Conservation (phyloP, 768 basidiomycete species). For the Tephrocybe sp. region DNA sequence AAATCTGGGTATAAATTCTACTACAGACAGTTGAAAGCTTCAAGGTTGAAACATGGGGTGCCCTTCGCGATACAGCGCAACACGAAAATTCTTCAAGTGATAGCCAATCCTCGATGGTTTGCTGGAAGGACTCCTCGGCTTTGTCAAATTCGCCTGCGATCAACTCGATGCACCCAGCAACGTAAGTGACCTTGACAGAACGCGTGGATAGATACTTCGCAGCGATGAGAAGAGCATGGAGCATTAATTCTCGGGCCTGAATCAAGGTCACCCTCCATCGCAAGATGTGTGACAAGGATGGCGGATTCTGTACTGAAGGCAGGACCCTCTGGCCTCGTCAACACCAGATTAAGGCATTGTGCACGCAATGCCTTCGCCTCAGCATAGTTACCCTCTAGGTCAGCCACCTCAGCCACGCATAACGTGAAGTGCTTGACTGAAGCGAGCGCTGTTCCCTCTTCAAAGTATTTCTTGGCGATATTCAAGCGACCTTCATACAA, state of each 20-base stretch:
- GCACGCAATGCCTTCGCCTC: not conserved
- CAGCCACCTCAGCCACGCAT: slow-evolving; percentile 1
- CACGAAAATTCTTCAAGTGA: not conserved
- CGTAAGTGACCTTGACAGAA: not conserved
- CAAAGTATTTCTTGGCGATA: slow-evolving; percentile 1
- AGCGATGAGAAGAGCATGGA: not conserved
- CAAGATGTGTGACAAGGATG: not conserved
- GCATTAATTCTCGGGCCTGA: not conserved
- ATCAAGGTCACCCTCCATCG: slow-evolving; percentile 2
- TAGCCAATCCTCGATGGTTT: not conserved
- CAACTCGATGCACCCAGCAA: slow-evolving; percentile 6
- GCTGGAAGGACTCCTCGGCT: not conserved
- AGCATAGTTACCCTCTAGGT: not conserved
- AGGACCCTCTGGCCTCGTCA: not conserved
- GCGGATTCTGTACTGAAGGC: not conserved
- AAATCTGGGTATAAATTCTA: no score
- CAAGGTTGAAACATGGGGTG: no score
- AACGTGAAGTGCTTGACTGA: not conserved
- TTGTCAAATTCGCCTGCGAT: not conserved
- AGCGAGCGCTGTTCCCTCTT: not conserved
- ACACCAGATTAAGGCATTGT: not conserved
- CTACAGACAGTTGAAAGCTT: no score
- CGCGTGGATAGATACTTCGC: not conserved
- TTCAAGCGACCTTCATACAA: not conserved
- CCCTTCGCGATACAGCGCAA: no score